Evolutionary conservation across 768 basidiomycete species (phyloP).

Genomic region (Russula sp.): DNA sequence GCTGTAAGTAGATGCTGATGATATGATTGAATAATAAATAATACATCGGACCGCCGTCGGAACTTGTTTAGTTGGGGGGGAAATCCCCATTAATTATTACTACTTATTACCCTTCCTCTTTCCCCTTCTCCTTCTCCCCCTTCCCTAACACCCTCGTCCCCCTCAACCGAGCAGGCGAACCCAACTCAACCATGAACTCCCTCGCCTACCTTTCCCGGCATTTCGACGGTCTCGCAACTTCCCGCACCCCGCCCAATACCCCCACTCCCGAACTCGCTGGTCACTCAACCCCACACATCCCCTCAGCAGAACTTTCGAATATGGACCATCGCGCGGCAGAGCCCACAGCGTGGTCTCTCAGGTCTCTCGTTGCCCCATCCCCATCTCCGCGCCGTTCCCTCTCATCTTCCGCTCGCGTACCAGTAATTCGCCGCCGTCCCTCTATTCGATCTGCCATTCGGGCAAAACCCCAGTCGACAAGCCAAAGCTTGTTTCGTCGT

Average conservation of each 20-base stretch:
- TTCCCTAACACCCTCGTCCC: neutral
- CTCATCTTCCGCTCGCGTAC: constrained; percentile 20
- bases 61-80: too few relatives aligned
- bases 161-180: neutral
- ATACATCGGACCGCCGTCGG: too few relatives aligned
- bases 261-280: constrained; percentile 34
- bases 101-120: neutral
- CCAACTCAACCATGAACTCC: constrained; percentile 56
- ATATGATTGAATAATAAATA: too few relatives aligned
- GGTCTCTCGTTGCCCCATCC: constrained; percentile 20
- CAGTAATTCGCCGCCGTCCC: neutral
- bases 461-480: constrained; percentile 7
- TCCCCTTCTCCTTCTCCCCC: neutral
- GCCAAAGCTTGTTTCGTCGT: constrained; percentile 32
- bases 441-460: constrained; percentile 16
- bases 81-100: too few relatives aligned
- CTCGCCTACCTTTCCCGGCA: constrained; percentile 75
- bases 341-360: constrained; percentile 19
- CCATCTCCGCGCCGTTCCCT: constrained; percentile 18
- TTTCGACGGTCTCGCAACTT: constrained; percentile 65
- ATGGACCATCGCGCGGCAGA: neutral
- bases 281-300: constrained; percentile 21
- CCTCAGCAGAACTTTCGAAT: constrained; percentile 4
- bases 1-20: neutral
- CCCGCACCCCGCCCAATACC: constrained; percentile 52